A percentile compares a stretch with the other conserved stretches of the same genome.
phyloP scores from a whole-genome alignment of 2,329 filamentous ascomycete genomes.

The Nemania abortiva region DNA sequence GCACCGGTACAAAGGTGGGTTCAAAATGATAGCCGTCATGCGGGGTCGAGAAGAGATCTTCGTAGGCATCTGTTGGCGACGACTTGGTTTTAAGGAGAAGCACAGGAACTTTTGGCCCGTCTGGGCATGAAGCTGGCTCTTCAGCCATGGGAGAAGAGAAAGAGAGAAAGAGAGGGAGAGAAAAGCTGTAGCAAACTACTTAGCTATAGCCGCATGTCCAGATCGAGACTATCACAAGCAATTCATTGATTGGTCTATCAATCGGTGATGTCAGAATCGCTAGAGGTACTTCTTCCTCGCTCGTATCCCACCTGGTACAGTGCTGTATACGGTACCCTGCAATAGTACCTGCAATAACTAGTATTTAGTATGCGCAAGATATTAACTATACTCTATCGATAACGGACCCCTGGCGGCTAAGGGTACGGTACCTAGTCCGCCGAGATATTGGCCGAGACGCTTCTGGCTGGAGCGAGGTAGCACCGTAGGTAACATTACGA shows the following conservation, averaged over 20 bases:
- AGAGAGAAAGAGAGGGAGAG: background rate
- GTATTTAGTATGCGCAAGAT: too few relatives aligned
- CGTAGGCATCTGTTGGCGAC: conserved; percentile 76
- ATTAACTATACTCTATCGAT: conserved; percentile 50
- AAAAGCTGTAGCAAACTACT: too few relatives aligned
- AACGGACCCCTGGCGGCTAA: conserved; percentile 31
- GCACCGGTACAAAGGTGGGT: conserved; percentile 80
- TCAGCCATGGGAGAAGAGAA: conserved; percentile 38
- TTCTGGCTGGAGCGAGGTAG: conserved; percentile 10
- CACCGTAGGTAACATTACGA: conserved; percentile 42
- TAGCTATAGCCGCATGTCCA: background rate
- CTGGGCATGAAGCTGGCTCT: conserved; percentile 13
- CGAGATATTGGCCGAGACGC: conserved; percentile 17
- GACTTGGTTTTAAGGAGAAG: conserved; percentile 85
- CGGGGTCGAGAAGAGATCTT: conserved; percentile 70
- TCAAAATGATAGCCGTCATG: conserved; percentile 62
- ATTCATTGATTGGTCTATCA: conserved; percentile 6
- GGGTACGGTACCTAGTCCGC: background rate
- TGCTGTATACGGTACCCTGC: background rate
- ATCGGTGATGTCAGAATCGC: conserved; percentile 35
- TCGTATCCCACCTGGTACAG: background rate
- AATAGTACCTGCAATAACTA: too few relatives aligned
- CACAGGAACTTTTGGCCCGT: conserved; percentile 61
- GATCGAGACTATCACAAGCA: conserved; percentile 2
- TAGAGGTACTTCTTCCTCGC: too few relatives aligned